Conservation (phyloP, 768 basidiomycete genomes). For the Lanmaoa pseudosensibilis region DNA sequence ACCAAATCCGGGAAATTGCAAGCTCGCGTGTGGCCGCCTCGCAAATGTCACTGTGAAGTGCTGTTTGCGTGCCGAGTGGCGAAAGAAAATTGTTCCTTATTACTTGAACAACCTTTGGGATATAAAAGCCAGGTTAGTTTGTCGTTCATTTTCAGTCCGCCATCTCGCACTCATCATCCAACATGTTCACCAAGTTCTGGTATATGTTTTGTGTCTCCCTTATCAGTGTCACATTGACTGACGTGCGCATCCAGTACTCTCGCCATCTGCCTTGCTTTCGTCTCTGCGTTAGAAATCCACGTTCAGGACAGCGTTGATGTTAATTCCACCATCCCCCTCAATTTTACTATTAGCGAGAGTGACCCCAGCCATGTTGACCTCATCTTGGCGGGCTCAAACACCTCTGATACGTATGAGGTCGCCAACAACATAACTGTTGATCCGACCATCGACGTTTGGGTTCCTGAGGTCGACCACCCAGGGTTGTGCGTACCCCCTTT, state of each 20-base stretch:
- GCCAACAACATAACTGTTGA: accelerated
- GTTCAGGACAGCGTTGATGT: too few species aligned
- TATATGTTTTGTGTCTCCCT: neutral
- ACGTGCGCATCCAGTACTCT: neutral
- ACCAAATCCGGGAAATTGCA: too few species aligned
- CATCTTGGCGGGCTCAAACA: neutral
- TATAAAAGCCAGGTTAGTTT: neutral
- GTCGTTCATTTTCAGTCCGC: neutral
- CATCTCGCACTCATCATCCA: neutral
- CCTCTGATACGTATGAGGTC: neutral
- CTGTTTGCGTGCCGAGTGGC: too few species aligned
- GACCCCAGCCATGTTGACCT: neutral
- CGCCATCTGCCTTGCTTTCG: neutral
- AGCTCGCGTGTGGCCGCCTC: too few species aligned
- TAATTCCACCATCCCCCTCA: neutral
- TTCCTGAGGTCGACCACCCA: neutral
- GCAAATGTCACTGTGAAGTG: too few species aligned
- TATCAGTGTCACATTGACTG: neutral
- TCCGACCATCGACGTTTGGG: accelerated
- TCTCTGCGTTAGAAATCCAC: neutral
- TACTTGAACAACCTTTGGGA: neutral
- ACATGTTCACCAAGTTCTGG: neutral
- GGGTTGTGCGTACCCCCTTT: neutral
- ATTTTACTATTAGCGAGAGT: neutral
- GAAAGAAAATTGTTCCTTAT: too few species aligned